Base-by-base conservation (phyloP, 2,329 filamentous ascomycete species). In the Plectosphaerella sp. region DNA sequence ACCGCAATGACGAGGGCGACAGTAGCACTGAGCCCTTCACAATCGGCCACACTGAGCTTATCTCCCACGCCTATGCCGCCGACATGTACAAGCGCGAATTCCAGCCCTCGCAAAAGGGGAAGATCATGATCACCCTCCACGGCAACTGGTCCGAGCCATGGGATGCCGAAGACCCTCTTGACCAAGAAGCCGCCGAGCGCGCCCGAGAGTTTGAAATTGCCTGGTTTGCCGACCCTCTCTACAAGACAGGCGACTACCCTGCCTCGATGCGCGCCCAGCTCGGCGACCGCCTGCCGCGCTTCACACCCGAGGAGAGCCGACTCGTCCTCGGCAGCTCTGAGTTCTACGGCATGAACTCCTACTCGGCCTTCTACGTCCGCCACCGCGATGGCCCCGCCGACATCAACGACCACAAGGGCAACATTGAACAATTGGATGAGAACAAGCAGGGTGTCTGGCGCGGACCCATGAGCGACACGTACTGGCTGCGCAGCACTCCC, bases 311-410 rank as follows among this genome's bases (percentile, higher is more conserved):
- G 51, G 71, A 73, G 56, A 67, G 65, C 51, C 61, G 54, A n/a
- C 59, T 73, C 7, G 60, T 73, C 5, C 62, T 67, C 0, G 67
- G 68, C 2, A 71, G 67, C 52, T 70, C 67, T 2, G 65, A 70
- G 45, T 64, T 65, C 22, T 73, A 73, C 48, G 71, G 71, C 28
- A 73, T 73, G 68, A 73, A 74, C 57, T 72, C 68, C 14, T 74
- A 74, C 59, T 70, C 69, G 1, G 65, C 69, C 0, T 72, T 72
- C 43, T 73, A 64, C 35, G 61, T 70, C 14, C 62, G 60, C 5
- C 67, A 72, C 53, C 64, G 64, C 14, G 64, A 62, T 35, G 61
- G 53, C n/a, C 64, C 60, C 25, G 58, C 71, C 8, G 70, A 71
- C 36, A 62, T 68, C 45, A 68, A 66, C 33, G 71, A 73, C 47